Conservation (phyloP, 345 rosid genomes). For the Cardamine resedifolia region DNA sequence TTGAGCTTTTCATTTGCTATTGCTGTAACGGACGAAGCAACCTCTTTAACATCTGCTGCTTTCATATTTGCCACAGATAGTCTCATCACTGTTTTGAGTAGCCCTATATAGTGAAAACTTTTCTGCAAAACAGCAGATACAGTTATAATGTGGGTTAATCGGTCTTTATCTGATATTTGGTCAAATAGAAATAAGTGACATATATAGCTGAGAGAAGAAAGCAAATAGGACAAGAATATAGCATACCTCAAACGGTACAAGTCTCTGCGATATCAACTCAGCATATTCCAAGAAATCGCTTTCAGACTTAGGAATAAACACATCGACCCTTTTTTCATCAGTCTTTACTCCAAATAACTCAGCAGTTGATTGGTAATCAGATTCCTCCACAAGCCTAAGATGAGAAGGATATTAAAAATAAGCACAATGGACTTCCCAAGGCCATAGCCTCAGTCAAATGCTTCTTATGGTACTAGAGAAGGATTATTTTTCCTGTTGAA, state of each 20-base stretch:
- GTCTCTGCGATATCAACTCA: conserved; percentile 72
- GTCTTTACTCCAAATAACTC: conserved; percentile 67
- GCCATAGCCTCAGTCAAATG: neutral
- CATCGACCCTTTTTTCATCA: conserved; percentile 59
- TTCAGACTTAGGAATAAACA: conserved; percentile 86
- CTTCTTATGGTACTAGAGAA: neutral
- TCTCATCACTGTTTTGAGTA: conserved; percentile 87
- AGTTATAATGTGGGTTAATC: neutral
- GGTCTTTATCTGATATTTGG: neutral
- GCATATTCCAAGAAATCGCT: conserved; percentile 83
- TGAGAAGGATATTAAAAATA: neutral
- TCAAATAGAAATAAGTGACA: neutral
- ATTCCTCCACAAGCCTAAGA: conserved; percentile 91
- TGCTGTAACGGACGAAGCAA: conserved; percentile 77
- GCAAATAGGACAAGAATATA: conserved; percentile 2
- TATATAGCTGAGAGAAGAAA: neutral
- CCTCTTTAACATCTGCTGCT: conserved; percentile 89
- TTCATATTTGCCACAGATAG: conserved; percentile 64
- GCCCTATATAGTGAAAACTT: conserved; percentile 68
- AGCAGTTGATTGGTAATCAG: conserved; percentile 69
- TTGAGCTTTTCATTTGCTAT: conserved; percentile 90
- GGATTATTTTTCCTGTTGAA: neutral
- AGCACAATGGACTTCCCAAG: neutral
- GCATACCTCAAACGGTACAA: conserved; percentile 65
- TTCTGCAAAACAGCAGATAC: conserved; percentile 51